Conservation (phyloP, 2,329 filamentous ascomycete species). For the Penicillium palitans region DNA sequence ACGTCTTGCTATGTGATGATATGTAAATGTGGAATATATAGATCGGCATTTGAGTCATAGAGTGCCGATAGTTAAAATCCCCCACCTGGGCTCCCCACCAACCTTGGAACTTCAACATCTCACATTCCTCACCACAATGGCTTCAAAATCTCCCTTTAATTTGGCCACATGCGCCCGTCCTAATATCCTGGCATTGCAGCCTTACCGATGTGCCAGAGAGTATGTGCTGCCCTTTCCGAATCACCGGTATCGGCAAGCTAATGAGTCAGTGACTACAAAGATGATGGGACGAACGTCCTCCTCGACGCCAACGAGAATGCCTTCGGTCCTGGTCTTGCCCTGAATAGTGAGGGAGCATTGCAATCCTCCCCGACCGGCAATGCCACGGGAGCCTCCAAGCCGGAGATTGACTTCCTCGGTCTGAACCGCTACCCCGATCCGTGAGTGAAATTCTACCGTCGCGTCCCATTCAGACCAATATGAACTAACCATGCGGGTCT, state of each 20-base stretch:
- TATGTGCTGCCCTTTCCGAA: conserved; percentile 51
- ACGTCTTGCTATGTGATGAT: not conserved
- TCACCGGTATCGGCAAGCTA: conserved; percentile 19
- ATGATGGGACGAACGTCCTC: conserved; percentile 92
- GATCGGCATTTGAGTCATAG: conserved; percentile 13
- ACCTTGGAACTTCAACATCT: not conserved
- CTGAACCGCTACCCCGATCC: conserved; percentile 96
- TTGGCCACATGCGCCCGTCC: conserved; percentile 71
- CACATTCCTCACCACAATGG: conserved; percentile 33
- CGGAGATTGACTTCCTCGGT: conserved; percentile 72
- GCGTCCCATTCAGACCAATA: not conserved
- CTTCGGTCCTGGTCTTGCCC: conserved; percentile 75
- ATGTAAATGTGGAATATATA: not conserved
- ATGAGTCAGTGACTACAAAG: conserved; percentile 85
- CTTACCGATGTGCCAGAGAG: conserved; percentile 81
- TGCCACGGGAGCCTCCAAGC: conserved; percentile 44
- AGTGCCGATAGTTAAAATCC: conserved; percentile 6
- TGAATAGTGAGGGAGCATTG: conserved; percentile 52
- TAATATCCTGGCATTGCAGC: conserved; percentile 74
- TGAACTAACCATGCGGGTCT: not conserved
- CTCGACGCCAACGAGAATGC: conserved; percentile 98
- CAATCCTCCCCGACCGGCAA: conserved; percentile 46
- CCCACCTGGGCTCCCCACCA: conserved; percentile 2
- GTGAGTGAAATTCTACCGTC: conserved; percentile 32
- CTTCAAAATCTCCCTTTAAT: conserved; percentile 61